Conservation (phyloP, 2,329 filamentous ascomycete genomes). For the Lasiodiplodia theobromae region DNA sequence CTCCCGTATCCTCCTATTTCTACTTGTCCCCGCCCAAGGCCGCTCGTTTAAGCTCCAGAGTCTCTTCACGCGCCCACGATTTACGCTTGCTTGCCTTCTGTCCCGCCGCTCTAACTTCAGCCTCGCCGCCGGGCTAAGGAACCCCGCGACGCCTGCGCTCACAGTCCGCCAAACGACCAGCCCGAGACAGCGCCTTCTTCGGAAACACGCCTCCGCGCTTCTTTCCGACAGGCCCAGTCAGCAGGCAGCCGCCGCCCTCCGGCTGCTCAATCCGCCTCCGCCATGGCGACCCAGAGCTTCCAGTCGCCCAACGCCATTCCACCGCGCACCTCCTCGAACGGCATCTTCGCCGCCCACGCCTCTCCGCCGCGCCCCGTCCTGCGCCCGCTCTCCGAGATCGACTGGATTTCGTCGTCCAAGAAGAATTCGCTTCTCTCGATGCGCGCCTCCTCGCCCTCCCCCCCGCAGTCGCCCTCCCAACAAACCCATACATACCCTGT, state of each 20-base stretch:
- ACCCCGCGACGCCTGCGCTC: constrained; percentile 2
- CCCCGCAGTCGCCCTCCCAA: constrained; percentile 30
- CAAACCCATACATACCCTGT: constrained; percentile 38
- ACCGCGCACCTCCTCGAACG: constrained; percentile 47
- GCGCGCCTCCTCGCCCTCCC: constrained; percentile 25
- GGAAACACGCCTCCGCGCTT: background rate
- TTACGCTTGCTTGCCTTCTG: background rate
- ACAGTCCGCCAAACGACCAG: background rate
- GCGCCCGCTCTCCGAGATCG: constrained; percentile 47
- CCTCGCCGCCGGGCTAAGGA: background rate
- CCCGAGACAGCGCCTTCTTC: constrained; percentile 19
- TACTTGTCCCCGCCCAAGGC: constrained; percentile 7
- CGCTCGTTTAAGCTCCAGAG: background rate
- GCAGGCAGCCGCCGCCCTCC: background rate
- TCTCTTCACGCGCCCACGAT: background rate
- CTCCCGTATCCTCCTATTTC: constrained; percentile 25
- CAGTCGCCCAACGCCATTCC: constrained; percentile 49
- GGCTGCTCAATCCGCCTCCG: background rate
- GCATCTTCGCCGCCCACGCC: constrained; percentile 38
- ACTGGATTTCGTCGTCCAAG: constrained; percentile 50
- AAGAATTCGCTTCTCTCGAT: constrained; percentile 36
- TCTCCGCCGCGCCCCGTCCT: constrained; percentile 37
- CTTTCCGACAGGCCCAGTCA: background rate
- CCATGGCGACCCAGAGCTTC: constrained; percentile 30
- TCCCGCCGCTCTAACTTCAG: background rate